Evolutionary conservation across 2,329 filamentous ascomycete species (phyloP), one percentile per base, ranked within the genome.

Genomic region (Apiospora saccharicola): DNA sequence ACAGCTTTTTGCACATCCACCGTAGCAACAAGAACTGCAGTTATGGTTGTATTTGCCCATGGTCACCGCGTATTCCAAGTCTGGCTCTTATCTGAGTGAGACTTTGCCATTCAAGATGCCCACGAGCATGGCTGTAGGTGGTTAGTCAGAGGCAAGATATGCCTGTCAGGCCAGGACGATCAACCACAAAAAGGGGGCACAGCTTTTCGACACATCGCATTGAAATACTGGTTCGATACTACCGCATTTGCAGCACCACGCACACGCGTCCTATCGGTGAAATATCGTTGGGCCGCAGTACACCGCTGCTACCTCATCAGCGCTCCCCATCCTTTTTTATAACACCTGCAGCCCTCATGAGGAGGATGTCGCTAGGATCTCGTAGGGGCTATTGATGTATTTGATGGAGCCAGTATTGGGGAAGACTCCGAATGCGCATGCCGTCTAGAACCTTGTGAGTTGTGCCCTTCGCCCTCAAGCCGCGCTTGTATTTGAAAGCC

Each of bases 231-330:
- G 57, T 64, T 41, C 57, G 57, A 64, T 41, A 19, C 53, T 37
- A 61, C 53, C 53, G 2, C 30, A 12, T 37, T 22, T 41, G 19
- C 57, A 64, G 34, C 57, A n/a, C 57, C 57, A 41, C 34, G 57
- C 57, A 64, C 22, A 64, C 34, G 57, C 57, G 53, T 37, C 53
- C 34, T 61, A 61, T 61, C 53, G 53, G 53, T 37, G 53, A 61
- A 61, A 41, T 64, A 30, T 10, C 22, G 57, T 64, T 64, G 57
- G 57, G 57, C 57, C 57, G 57, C 34, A 64, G 57, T 12, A 64
- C 57, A 64, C 14, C 57, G 19, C 53, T 49, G 46, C 46, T 49
- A 49, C 53, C 53, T 37, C 1, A 22, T 49, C 46, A 49, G 46
- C 6, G 53, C 30, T 30, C 53, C 30, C 53, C 53, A 19, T 61